A percentile compares a stretch with the other conserved stretches of the same genome.
These are phyloP conservation scores for Penstemon newberryi DNA, from an alignment of 257 asterid species.

Conservation along the genomic window DNA sequence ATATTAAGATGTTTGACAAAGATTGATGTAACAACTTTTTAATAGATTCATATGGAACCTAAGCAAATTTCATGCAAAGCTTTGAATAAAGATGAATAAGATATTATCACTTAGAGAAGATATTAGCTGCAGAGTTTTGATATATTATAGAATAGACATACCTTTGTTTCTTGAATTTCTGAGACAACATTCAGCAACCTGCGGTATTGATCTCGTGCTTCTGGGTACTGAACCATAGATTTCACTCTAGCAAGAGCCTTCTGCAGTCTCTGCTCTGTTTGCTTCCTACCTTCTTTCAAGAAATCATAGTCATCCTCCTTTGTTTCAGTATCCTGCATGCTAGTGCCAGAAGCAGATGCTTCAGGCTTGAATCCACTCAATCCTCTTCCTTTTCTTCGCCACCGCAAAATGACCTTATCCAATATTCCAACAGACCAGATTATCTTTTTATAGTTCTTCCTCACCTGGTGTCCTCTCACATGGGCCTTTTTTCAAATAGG, in stretches of 20 bases:
- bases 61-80: slow-evolving; percentile 4
- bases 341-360: slow-evolving; percentile 46
- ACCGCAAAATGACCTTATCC: slow-evolving; percentile 79
- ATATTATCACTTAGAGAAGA: slow-evolving; percentile 14
- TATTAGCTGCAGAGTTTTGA: neutral
- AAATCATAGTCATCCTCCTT: slow-evolving; percentile 87
- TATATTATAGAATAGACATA: slow-evolving; percentile 21
- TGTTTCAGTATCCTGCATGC: slow-evolving; percentile 39
- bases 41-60: slow-evolving; percentile 3
- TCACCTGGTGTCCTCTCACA: slow-evolving; percentile 93
- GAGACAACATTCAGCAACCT: slow-evolving; percentile 89
- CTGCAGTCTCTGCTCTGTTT: slow-evolving; percentile 72
- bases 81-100: slow-evolving; percentile 8
- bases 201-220: slow-evolving; percentile 88
- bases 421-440: slow-evolving; percentile 90
- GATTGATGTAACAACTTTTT: neutral
- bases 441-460: slow-evolving; percentile 78
- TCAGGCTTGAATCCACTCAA: slow-evolving; percentile 75
- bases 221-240: slow-evolving; percentile 94
- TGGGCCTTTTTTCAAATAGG: slow-evolving; percentile 64
- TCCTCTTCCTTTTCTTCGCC: slow-evolving; percentile 93
- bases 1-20: neutral
- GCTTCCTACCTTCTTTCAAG: slow-evolving; percentile 82
- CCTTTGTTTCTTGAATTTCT: slow-evolving; percentile 81
- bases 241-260: slow-evolving; percentile 88